Base-by-base conservation (phyloP, 805 yeast genomes). In the Hermanozyma aechmeae region DNA sequence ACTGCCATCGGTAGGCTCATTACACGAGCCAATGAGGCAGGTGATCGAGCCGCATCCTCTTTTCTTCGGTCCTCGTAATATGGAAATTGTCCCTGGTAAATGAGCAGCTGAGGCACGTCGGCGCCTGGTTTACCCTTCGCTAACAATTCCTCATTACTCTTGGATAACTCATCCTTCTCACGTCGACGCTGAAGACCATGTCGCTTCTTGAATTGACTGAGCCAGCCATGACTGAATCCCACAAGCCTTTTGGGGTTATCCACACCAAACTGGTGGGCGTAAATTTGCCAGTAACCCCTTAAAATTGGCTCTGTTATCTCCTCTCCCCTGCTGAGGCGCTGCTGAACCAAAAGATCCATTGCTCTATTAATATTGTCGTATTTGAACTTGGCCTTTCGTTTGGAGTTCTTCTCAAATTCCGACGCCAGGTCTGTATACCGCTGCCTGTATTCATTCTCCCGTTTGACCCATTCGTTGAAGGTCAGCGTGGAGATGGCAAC, bases 221-320 rank as follows among this genome's bases (percentile, higher is more conserved):
- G 49, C 80, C 80, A 74, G 6, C 81, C 81, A 45, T 73, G 79
- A 38, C 75, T 67, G 37, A 72, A 74, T 11, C 65, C 59, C 16
- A 59, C 62, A 31, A 68, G 46, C 31, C 81, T 51, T 43, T 73
- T 74, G 3, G 79, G 78, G 40, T 74, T 76, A 6, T 65, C 70
- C 2, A 74, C 77, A 7, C 79, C 79, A 43, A 48, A 70, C 41
- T 64, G 58, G 32, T 66, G 66, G 2, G 78, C 79, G 41, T 59
- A 70, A 17, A 60, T 51, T 10, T 64, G 54, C 81, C 81, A 74
- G 42, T 70, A 66, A 28, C 68, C 73, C 22, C 79, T 51, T 25
- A 74, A 48, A 5, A 71, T 53, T 1, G 77, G 73, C 40, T 74
- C 80, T 13, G 65, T 69, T 14, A 73, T 58, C 2, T 71, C 68